These are phyloP conservation scores for Globisporangium nagaii DNA, from an alignment of 352 stramenopile species.

Conservation along the genomic window DNA sequence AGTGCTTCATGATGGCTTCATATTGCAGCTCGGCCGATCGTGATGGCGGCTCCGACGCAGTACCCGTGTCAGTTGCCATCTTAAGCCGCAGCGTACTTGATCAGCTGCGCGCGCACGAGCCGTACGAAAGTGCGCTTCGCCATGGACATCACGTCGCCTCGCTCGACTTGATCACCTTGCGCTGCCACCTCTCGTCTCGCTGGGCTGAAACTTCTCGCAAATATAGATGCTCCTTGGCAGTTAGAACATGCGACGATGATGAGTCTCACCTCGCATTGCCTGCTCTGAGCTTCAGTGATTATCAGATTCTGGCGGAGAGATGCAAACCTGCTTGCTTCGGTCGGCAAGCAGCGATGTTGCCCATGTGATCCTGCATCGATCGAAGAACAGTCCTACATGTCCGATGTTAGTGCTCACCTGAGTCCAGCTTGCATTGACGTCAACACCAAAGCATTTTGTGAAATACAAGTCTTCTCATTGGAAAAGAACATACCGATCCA, in stretches of 20 bases:
- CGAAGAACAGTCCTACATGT: too few species aligned
- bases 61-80: neutral
- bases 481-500: too few species aligned
- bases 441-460: too few species aligned
- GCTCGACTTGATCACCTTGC: neutral
- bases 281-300: too few species aligned
- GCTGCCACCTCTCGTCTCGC: neutral
- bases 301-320: neutral
- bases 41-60: neutral
- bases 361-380: too few species aligned
- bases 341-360: too few species aligned
- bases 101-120: neutral
- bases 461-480: too few species aligned
- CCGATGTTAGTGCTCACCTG: too few species aligned
- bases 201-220: neutral
- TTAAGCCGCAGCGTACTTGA: neutral
- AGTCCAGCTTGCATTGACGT: too few species aligned
- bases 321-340: too few species aligned
- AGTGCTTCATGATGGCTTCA: constrained; percentile 28
- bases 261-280: too few species aligned
- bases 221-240: neutral
- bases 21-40: constrained; percentile 14
- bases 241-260: constrained; percentile 3
- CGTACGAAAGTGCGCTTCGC: neutral
- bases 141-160: neutral